Evolutionary conservation across 345 rosid species (phyloP).

Genomic region (Stellera chamaejasme): DNA sequence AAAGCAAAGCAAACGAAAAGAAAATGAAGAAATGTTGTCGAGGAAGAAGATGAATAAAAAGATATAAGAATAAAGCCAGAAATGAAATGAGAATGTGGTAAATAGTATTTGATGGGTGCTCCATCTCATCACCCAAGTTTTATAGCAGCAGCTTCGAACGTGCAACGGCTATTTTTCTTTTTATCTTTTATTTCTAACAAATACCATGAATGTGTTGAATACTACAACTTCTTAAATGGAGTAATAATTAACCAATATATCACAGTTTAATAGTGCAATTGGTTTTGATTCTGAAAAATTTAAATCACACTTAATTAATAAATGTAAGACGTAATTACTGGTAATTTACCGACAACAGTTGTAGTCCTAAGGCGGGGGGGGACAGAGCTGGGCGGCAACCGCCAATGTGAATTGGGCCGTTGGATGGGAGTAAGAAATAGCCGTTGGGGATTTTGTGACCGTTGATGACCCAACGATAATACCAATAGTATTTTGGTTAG

Average conservation of each 20-base stretch:
- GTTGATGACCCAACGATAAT: conserved; percentile 17
- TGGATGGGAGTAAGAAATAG: conserved; percentile 31
- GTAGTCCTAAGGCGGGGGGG: conserved; percentile 33
- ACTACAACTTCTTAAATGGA: conserved; percentile 20
- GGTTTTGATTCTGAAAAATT: background rate
- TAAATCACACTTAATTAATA: conserved; percentile 3
- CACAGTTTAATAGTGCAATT: background rate
- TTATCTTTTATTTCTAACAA: conserved; percentile 34
- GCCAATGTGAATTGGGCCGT: conserved; percentile 40
- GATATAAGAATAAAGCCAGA: background rate
- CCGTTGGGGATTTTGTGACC: conserved; percentile 40
- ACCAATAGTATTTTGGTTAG: conserved; percentile 5
- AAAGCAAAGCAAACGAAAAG: background rate
- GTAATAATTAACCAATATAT: too few relatives aligned
- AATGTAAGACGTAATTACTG: conserved; percentile 19
- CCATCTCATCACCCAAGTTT: too few relatives aligned
- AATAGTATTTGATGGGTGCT: too few relatives aligned
- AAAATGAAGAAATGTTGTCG: background rate
- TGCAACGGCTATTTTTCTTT: background rate
- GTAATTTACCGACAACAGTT: conserved; percentile 43
- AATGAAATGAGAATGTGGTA: background rate
- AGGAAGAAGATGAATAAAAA: background rate
- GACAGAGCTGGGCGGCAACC: conserved; percentile 67
- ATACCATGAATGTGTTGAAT: conserved; percentile 27
- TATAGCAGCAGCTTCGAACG: too few relatives aligned